Evolutionary conservation across 208 protist genomes (phyloP), one percentile per base, ranked within the genome.

Genomic region (Leptomonas pyrrhocoris): DNA sequence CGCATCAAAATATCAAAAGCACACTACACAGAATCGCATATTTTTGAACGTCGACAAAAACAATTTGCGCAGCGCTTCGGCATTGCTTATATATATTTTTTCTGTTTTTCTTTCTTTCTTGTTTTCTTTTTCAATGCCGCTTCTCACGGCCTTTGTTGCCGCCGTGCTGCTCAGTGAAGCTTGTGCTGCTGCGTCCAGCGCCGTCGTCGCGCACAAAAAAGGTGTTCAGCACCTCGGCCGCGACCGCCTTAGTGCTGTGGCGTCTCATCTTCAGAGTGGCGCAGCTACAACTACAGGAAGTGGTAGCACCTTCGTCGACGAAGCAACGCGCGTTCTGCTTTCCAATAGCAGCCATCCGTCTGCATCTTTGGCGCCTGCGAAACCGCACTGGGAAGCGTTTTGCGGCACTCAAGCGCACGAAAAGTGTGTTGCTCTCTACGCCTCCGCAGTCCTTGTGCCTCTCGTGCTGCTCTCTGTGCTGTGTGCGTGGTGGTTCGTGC

Each of bases 121-220:
- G 15, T 55, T 61, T 18, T 49, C 15, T 13, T 58, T 23, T 38
- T 50, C 23, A 48, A 68, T 68, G 62, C 6, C 5, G 27, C 21
- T 48, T 3, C 16, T 63, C 18, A 36, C 23, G 4, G 19, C 23
- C 0, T 58, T 68, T 56, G 45, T 58, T 13, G 49, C 11, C 12
- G 61, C 36, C 27, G 46, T 70, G 45, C 46, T 69, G 42, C 30
- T 76, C 16, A 65, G 34, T 36, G 34, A 45, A 3, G 28, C 40
- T 18, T 18, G 43, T 19, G 6, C 50, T 18, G 34, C 21, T n/a
- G 58, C 58, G 0, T 54, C 23, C 28, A 43, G 27, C 27, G n/a
- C n/a, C 27, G 43, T 23, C 6, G 3, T 19, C 3, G 28, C 25
- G 25, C 2, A 28, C 15, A 27, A 23, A 25, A 23, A 64, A 6